These are phyloP conservation scores for Mallotus japonicus DNA, from an alignment of 441 rosid species.

Conservation along the genomic window DNA sequence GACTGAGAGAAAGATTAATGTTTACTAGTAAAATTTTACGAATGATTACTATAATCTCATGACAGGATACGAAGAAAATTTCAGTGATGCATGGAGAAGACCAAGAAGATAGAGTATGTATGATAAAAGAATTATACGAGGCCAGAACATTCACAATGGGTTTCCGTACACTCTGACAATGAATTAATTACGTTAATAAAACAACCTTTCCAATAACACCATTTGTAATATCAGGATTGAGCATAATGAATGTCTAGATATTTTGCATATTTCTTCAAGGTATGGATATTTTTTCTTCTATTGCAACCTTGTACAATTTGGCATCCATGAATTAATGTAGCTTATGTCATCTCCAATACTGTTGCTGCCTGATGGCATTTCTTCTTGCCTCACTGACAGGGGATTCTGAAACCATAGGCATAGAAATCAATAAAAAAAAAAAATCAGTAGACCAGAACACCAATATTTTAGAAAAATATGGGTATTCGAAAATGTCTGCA, in stretches of 20 bases:
- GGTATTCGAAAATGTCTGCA: too few species aligned
- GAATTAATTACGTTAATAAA: conserved; percentile 65
- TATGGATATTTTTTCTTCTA: too few species aligned
- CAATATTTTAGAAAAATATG: too few species aligned
- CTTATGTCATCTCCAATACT: too few species aligned
- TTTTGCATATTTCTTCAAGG: too few species aligned
- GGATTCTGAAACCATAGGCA: too few species aligned
- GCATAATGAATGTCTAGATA: conserved; percentile 37
- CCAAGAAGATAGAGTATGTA: not conserved
- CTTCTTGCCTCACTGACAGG: too few species aligned
- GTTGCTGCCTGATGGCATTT: too few species aligned
- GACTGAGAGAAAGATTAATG: not conserved
- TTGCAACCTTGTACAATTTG: too few species aligned
- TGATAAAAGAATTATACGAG: not conserved
- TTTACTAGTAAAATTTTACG: not conserved
- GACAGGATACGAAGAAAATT: not conserved
- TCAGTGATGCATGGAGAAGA: not conserved
- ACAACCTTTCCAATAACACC: conserved; percentile 93
- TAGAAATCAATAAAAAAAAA: too few species aligned
- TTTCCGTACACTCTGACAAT: conserved; percentile 24
- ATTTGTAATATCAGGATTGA: conserved; percentile 94
- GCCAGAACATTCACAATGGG: not conserved
- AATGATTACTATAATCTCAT: not conserved
- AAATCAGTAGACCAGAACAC: too few species aligned
- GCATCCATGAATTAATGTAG: too few species aligned